Percentiles rank a stretch among this genome's conserved stretches.
phyloP scores from a whole-genome alignment of 257 asterid genomes.

The Paraleonurus japonicus region DNA sequence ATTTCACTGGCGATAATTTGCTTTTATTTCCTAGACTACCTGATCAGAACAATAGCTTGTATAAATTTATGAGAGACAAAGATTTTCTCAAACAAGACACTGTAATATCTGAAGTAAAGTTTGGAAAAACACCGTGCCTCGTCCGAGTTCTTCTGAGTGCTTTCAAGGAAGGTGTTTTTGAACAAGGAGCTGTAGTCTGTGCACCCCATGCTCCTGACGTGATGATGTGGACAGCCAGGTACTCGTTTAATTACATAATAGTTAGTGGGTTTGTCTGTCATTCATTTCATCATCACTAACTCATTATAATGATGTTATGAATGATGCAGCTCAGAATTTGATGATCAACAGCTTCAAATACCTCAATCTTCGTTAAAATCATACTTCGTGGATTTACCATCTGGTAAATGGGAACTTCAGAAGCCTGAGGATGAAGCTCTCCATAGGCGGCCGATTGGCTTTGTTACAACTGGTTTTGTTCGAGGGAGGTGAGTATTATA shows the following conservation, averaged over 20 bases:
- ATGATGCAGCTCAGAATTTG: constrained; percentile 49
- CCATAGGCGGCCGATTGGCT: constrained; percentile 75
- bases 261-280: background rate
- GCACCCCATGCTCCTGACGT: constrained; percentile 67
- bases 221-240: constrained; percentile 55
- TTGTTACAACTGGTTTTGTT: constrained; percentile 77
- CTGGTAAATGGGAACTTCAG: constrained; percentile 67
- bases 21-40: constrained; percentile 52
- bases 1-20: constrained; percentile 34
- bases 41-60: constrained; percentile 41
- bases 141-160: constrained; percentile 64
- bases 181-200: constrained; percentile 86
- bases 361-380: constrained; percentile 50
- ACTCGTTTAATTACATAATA: constrained; percentile 1
- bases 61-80: constrained; percentile 45
- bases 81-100: constrained; percentile 35
- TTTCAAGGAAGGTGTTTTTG: constrained; percentile 69
- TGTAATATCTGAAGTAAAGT: constrained; percentile 28
- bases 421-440: constrained; percentile 47
- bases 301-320: constrained; percentile 11
- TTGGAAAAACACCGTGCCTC: constrained; percentile 41
- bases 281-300: background rate
- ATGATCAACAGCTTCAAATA: constrained; percentile 48
- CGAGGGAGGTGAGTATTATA: constrained; percentile 69
- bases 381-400: constrained; percentile 46